Base-by-base conservation (phyloP, 2,329 filamentous ascomycete species). In the Chrysoporthe austroafricana region DNA sequence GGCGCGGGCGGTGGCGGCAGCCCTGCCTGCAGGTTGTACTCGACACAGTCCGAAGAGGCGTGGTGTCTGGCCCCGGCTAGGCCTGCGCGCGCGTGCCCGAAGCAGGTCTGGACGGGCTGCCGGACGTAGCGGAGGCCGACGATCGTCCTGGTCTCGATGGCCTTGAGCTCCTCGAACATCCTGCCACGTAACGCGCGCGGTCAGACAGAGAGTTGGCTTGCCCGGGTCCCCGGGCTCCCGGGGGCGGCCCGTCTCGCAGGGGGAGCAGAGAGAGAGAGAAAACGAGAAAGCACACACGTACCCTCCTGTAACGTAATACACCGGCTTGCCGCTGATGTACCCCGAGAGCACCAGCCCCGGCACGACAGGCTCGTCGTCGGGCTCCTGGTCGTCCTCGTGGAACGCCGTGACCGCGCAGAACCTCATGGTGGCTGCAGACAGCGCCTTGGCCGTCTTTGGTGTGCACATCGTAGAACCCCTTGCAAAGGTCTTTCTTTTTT, bases 91-190 rank as follows among this genome's bases (percentile, higher is more conserved):
- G 26, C 4, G 16, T 2, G 44, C 1, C 61, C 50, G 36, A 69
- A 56, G 63, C 69, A 70, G 2, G 46, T 64, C 21, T 68, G 66
- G 34, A 60, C 5, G 11, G 48, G 66, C 42, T 54, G 60, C 1
- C 11, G 21, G 18, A 60, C 21, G 36, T 48, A n/a, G 7, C 42
- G 36, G 9, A 36, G 9, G 36, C 66, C 65, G 42, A 48, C 44
- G 26, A 26, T 60, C 16, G 68, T 62, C 50, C 48, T 7, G 9
- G 46, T 63, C 16, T 43, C 26, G 14, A 62, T 32, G n/a, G 34
- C 44, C 13, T 16, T 36, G 26, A 48, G 44, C n/a, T 42, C 42
- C 26, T 43, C 36, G 18, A 62, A 9, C 6, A 42, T 48, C 39
- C 63, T 68, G 26, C 18, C 26, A 26, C 26, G 2, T 26, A 26